These are phyloP conservation scores for Paecilomyces variotii DNA, from an alignment of 2,329 filamentous ascomycete species.

Conservation along the genomic window DNA sequence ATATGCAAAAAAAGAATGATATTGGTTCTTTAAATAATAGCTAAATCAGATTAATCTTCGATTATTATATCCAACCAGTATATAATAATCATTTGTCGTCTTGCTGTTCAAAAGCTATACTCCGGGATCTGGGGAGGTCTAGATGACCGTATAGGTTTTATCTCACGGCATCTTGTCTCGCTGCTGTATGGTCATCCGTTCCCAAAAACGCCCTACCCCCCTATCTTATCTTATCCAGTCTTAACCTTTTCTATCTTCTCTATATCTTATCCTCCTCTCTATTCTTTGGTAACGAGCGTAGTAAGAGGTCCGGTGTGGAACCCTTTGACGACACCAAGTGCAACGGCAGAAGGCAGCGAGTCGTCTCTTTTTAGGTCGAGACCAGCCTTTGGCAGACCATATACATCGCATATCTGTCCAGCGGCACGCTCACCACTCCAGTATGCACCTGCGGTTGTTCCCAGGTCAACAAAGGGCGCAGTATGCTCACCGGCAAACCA, in stretches of 20 bases:
- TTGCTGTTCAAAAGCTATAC: neutral
- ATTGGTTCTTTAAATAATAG: neutral
- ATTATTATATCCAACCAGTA: neutral
- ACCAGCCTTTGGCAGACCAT: slow-evolving; percentile 18
- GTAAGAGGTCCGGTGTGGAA: neutral
- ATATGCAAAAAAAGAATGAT: neutral
- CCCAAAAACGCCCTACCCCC: neutral
- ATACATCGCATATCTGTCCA: slow-evolving; percentile 38
- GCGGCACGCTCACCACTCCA: slow-evolving; percentile 81
- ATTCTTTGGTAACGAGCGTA: neutral
- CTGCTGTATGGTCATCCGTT: neutral
- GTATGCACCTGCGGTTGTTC: slow-evolving; percentile 83
- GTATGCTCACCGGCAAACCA: slow-evolving; percentile 84
- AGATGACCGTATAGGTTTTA: neutral
- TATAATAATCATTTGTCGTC: neutral
- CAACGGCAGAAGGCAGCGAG: slow-evolving; percentile 21
- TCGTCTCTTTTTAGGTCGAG: slow-evolving; percentile 19
- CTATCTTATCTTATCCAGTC: neutral
- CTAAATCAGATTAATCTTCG: neutral
- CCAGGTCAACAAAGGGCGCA: slow-evolving; percentile 78
- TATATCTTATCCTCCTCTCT: neutral
- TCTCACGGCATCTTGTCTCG: neutral
- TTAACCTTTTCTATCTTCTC: neutral
- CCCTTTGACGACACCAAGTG: neutral
- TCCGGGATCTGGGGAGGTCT: neutral